Percentiles rank a stretch among this genome's conserved stretches.
These are phyloP conservation scores for Lagerstroemia speciosa DNA, from an alignment of 345 rosid genomes.

Conservation along the genomic window DNA sequence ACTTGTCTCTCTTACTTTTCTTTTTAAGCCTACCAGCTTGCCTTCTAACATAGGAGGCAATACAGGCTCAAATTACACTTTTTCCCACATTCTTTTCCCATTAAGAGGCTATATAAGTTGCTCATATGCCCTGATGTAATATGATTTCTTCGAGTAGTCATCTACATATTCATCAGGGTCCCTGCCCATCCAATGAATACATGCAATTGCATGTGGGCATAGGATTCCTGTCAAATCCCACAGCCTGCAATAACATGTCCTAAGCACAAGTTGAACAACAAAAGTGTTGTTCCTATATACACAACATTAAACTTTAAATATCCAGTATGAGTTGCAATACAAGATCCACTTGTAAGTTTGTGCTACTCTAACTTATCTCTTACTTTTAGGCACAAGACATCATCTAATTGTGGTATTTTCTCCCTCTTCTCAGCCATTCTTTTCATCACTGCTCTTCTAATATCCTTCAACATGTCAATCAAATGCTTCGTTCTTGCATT, in stretches of 20 bases:
- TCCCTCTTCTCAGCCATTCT: background rate
- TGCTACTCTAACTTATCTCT: background rate
- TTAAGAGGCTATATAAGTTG: background rate
- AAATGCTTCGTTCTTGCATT: background rate
- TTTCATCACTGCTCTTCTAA: background rate
- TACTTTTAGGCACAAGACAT: background rate
- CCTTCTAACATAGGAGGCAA: background rate
- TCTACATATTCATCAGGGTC: constrained; percentile 1
- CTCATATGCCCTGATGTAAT: background rate
- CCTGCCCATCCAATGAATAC: background rate
- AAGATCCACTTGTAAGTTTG: background rate
- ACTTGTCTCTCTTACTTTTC: no score
- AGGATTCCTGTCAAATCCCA: no score
- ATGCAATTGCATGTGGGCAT: background rate
- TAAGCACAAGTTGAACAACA: background rate
- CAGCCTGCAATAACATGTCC: background rate
- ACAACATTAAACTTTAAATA: background rate
- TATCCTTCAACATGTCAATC: constrained; percentile 1
- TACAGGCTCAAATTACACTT: background rate
- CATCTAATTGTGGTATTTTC: background rate
- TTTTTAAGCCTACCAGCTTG: background rate
- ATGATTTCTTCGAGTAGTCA: background rate
- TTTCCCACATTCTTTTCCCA: background rate
- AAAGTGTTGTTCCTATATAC: background rate
- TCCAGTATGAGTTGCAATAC: background rate